Base-by-base conservation (phyloP, 306 rosid species). In the Oemleria cerasiformis region DNA sequence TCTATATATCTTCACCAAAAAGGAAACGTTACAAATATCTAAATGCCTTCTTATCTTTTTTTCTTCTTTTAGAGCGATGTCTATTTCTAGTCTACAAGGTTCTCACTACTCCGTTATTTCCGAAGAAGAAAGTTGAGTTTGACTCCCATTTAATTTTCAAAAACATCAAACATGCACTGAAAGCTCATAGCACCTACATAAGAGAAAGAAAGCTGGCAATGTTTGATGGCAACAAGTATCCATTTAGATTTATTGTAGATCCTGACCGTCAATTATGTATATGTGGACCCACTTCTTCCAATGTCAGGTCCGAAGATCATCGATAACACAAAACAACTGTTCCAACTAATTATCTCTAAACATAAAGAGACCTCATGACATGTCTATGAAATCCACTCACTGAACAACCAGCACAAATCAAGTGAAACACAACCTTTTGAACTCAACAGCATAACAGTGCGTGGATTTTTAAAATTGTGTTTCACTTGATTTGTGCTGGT, bases 141-240 rank as follows among this genome's bases (percentile, higher is more conserved):
- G 64, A 21, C n/a, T 54, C n/a, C 16, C 63, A 25, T 56, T 70
- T 14, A 69, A 56, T 56, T 41, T 45, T 13, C 74, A 56, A 11
- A 56, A 34, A 59, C 65, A n/a, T 47, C 44, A 25, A 42, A 9
- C 34, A 16, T 42, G 19, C 34, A 57, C 65, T 25, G 23, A 70
- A 55, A 54, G 74, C 42, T 51, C 42, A 50, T 20, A 40, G 20
- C 8, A 1, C n/a, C 6, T 9, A 16, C 11, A 9, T 8, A 4
- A 7, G 50, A 10, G 15, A 25, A 63, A 40, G 55, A 50, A 9
- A 41, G 43, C 44, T 70, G 43, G 74, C 56, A 56, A 58, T 9
- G 19, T n/a, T 70, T 57, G 34, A 56, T 57, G 55, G 66, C 74
- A 56, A 70, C 56, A 43, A 60, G 53, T 69, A 55, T 60, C 64